phyloP scores from a whole-genome alignment of 176 grass and related monocot genomes.

The Secale cereale region DNA sequence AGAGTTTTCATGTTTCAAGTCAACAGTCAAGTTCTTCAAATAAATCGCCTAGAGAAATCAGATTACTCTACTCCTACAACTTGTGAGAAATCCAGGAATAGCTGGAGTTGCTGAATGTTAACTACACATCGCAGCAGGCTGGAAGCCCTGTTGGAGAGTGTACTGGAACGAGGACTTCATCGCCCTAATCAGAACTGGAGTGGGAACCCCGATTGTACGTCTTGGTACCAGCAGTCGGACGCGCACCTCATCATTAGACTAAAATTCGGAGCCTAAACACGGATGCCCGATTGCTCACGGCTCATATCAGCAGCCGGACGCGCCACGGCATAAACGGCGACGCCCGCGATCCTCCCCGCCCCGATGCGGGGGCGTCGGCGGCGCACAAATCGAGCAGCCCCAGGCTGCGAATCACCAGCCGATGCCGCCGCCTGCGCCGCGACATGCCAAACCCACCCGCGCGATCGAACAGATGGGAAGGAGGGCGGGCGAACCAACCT shows the following conservation, averaged over 20 bases:
- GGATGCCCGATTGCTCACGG: not conserved
- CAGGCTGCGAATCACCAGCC: not conserved
- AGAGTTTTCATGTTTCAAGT: not conserved
- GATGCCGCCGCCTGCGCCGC: not conserved
- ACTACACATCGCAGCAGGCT: not conserved
- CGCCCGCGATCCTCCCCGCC: not conserved
- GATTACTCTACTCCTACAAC: not conserved
- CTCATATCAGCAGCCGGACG: not conserved
- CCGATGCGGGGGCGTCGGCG: not conserved
- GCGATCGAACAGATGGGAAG: not conserved
- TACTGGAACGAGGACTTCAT: not conserved
- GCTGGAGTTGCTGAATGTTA: not conserved
- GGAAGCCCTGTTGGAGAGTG: not conserved
- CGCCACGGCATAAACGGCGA: not conserved
- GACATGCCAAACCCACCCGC: not conserved
- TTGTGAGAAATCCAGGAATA: not conserved
- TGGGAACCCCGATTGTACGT: not conserved
- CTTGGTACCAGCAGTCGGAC: not conserved
- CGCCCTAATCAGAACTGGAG: not conserved
- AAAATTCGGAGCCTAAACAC: not conserved
- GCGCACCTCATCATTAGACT: not conserved
- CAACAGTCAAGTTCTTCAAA: not conserved
- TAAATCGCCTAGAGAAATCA: not conserved
- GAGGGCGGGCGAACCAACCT: constrained; percentile 31
- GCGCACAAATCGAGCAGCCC: not conserved